Percentiles rank a stretch among this genome's conserved stretches.
phyloP scores from a whole-genome alignment of 2,329 filamentous ascomycete genomes.

The Penicillium sp. region DNA sequence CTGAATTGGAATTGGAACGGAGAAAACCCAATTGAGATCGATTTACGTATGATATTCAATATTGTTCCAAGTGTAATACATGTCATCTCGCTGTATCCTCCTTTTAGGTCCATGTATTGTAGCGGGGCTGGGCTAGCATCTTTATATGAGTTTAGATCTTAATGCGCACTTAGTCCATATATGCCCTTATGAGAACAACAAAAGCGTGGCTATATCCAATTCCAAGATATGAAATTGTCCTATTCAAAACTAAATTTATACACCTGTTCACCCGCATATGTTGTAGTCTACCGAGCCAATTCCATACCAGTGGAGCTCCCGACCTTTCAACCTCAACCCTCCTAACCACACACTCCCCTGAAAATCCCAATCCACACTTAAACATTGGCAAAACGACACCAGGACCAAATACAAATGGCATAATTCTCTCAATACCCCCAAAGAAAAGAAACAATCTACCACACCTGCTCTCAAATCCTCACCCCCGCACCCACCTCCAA shows the following conservation, averaged over 20 bases:
- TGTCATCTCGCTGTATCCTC: neutral
- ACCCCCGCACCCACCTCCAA: constrained; percentile 15
- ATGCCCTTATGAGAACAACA: neutral
- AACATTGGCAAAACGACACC: neutral
- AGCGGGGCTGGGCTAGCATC: neutral
- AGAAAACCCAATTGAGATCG: neutral
- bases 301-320: constrained; percentile 9
- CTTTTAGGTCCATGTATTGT: too few relatives aligned
- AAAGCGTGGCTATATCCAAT: neutral
- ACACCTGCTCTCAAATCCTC: neutral
- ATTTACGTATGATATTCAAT: neutral
- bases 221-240: neutral
- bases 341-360: constrained; percentile 7
- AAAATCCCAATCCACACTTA: neutral
- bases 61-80: neutral
- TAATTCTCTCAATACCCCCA: neutral
- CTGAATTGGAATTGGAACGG: neutral
- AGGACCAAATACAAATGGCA: neutral
- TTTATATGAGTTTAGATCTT: neutral
- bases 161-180: neutral
- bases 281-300: neutral
- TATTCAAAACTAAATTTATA: neutral
- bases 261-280: neutral
- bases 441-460: neutral
- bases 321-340: constrained; percentile 1